phyloP scores from a whole-genome alignment of 2,329 filamentous ascomycete genomes.

The Aspergillus sp. region DNA sequence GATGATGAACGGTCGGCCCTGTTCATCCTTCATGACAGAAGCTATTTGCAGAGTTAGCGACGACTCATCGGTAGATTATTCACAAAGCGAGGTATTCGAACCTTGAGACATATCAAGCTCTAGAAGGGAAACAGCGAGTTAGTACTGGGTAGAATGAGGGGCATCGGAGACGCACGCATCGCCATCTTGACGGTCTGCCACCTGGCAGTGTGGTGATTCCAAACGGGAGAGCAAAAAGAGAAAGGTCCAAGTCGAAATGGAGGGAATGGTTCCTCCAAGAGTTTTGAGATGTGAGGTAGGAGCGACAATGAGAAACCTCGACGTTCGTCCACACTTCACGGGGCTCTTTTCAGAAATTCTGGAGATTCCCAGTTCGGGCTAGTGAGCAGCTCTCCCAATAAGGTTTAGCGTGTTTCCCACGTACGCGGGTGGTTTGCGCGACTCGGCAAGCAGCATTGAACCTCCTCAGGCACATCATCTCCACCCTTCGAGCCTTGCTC shows the following conservation, averaged over 20 bases:
- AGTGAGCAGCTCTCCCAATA: conserved; percentile 41
- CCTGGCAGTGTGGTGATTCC: conserved; percentile 22
- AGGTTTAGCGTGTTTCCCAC: conserved; percentile 34
- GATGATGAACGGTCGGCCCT: conserved; percentile 95
- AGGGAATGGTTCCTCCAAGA: conserved; percentile 13
- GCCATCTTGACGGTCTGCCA: conserved; percentile 46
- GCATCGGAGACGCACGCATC: conserved; percentile 45
- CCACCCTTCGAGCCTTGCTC: conserved; percentile 1
- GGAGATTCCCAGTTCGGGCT: conserved; percentile 34
- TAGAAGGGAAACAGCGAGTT: conserved; percentile 26
- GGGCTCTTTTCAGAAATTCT: conserved; percentile 33
- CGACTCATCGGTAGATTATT: not conserved
- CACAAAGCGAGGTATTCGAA: conserved; percentile 17
- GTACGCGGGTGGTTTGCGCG: conserved; percentile 27
- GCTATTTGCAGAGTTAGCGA: conserved; percentile 44
- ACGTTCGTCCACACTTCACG: conserved; percentile 19
- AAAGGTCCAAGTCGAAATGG: conserved; percentile 11
- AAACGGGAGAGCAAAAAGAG: conserved; percentile 10
- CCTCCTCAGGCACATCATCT: conserved; percentile 7
- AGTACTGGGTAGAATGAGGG: conserved; percentile 36
- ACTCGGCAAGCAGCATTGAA: conserved; percentile 15
- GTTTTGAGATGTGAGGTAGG: conserved; percentile 19
- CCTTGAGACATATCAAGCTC: conserved; percentile 52
- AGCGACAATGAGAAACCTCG: conserved; percentile 21
- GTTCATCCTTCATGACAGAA: conserved; percentile 91